phyloP scores from a whole-genome alignment of 345 rosid species.

The Rhizophora apiculata region DNA sequence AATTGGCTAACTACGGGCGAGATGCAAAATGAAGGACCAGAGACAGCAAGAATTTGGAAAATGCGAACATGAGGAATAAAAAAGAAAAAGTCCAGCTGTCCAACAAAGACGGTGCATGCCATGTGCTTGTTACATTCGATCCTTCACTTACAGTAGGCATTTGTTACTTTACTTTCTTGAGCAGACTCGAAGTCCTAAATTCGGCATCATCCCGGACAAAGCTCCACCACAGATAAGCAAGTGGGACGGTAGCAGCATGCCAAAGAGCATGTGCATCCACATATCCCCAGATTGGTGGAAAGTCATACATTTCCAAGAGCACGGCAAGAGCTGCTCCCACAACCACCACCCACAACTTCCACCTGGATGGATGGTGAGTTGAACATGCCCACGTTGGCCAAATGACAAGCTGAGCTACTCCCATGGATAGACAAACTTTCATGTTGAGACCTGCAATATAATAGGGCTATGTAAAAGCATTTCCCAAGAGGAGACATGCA shows the following conservation, averaged over 20 bases:
- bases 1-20: too few relatives aligned
- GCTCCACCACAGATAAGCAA: conserved; percentile 85
- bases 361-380: conserved; percentile 61
- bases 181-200: conserved; percentile 52
- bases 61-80: conserved; percentile 1
- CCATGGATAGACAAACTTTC: conserved; percentile 68
- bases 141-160: neutral
- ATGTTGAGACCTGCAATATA: conserved; percentile 60
- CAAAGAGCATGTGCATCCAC: conserved; percentile 78
- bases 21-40: neutral
- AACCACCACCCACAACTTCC: conserved; percentile 74
- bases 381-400: conserved; percentile 85
- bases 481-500: neutral
- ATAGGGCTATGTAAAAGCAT: neutral
- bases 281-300: conserved; percentile 67
- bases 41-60: neutral
- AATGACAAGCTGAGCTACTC: conserved; percentile 55
- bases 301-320: conserved; percentile 62
- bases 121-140: neutral
- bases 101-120: neutral
- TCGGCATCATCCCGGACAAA: conserved; percentile 78
- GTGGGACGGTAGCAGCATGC: conserved; percentile 66
- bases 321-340: conserved; percentile 43
- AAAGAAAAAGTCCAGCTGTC: neutral
- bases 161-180: conserved; percentile 41